phyloP scores from a whole-genome alignment of 169 alveolate species.

The Eimeria maxima region DNA sequence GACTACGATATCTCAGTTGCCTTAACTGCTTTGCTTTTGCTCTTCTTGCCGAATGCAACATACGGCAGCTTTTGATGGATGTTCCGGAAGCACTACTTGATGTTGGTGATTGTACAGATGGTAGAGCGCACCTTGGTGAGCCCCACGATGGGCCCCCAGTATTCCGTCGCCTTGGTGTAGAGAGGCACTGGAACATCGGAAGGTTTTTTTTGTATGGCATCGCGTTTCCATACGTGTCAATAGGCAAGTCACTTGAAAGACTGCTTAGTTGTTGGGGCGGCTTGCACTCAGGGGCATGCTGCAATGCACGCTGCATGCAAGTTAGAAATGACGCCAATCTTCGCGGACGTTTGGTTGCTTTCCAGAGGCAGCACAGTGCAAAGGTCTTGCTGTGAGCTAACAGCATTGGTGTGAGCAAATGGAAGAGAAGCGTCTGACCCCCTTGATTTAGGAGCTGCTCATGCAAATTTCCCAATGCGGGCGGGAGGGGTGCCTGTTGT shows the following conservation, averaged over 20 bases:
- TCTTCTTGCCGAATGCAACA: conserved; percentile 12
- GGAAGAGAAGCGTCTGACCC: conserved; percentile 1
- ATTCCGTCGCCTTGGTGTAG: neutral
- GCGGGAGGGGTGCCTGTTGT: conserved; percentile 53
- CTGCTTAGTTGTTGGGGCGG: neutral
- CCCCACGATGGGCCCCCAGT: neutral
- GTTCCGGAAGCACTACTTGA: neutral
- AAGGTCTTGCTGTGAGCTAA: conserved; percentile 48
- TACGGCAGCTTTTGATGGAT: conserved; percentile 67
- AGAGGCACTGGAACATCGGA: neutral
- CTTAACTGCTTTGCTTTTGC: neutral
- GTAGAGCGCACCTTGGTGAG: neutral
- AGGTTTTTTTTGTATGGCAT: neutral
- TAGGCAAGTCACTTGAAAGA: neutral
- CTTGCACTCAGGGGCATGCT: conserved; percentile 37
- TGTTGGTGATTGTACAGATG: neutral
- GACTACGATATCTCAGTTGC: neutral
- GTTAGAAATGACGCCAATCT: conserved; percentile 49
- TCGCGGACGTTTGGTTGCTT: conserved; percentile 65
- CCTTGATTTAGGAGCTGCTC: neutral
- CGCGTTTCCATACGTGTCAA: neutral
- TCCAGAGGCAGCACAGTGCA: conserved; percentile 72
- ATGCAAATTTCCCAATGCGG: neutral
- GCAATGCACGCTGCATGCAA: conserved; percentile 71
- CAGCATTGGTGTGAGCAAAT: conserved; percentile 52